These are phyloP conservation scores for Pythium sukuiense DNA, from an alignment of 352 stramenopile species.

Conservation along the genomic window DNA sequence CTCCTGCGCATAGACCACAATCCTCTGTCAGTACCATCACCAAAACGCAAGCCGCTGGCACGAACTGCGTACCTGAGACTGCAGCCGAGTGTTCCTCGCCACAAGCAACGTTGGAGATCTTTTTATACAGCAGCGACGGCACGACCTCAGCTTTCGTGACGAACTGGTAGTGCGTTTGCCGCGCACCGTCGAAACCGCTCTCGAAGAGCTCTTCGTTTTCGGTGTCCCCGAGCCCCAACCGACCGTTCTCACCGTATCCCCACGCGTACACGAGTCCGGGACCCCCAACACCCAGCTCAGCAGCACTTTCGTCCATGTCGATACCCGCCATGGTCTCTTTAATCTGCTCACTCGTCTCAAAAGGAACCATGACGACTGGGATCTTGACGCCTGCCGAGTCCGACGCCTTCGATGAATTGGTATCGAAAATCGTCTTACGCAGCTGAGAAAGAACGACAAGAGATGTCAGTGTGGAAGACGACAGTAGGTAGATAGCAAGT, in stretches of 20 bases:
- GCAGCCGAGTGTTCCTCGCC: constrained; percentile 68
- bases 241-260: constrained; percentile 66
- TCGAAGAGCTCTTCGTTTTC: constrained; percentile 71
- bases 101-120: constrained; percentile 51
- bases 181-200: constrained; percentile 59
- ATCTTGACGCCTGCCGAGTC: constrained; percentile 59
- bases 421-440: constrained; percentile 43
- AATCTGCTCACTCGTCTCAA: constrained; percentile 43
- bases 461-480: no score
- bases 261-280: constrained; percentile 64
- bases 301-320: constrained; percentile 46
- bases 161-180: constrained; percentile 71
- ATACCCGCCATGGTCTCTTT: constrained; percentile 44
- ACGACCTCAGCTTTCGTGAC: constrained; percentile 50
- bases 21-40: background rate
- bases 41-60: background rate
- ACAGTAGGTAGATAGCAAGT: no score
- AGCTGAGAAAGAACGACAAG: constrained; percentile 28
- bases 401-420: constrained; percentile 34
- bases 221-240: constrained; percentile 62
- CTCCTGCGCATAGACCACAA: constrained; percentile 25
- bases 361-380: constrained; percentile 58
- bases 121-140: constrained; percentile 42
- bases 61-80: constrained; percentile 35
- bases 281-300: constrained; percentile 38